Evolutionary conservation across 148 eudicot species (phyloP).

Genomic region (Rhododendron griersonianum): DNA sequence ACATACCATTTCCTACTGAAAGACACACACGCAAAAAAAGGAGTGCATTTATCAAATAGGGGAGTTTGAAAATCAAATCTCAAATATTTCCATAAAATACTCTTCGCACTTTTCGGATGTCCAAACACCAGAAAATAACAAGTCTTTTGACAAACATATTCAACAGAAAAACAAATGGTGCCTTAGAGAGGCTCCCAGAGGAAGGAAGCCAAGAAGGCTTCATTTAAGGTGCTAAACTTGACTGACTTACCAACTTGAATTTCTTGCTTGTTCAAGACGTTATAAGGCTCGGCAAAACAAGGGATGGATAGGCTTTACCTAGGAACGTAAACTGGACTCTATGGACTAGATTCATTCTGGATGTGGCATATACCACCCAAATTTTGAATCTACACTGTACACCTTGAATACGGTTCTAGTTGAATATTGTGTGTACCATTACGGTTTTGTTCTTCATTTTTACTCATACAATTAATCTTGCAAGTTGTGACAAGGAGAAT

Average conservation of each 20-base stretch:
- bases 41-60: neutral
- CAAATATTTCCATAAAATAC: neutral
- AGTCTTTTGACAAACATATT: neutral
- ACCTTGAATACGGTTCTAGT: neutral
- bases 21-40: neutral
- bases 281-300: neutral
- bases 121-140: neutral
- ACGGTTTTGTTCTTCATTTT: neutral
- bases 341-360: neutral
- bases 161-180: neutral
- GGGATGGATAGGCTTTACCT: neutral
- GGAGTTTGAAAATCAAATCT: neutral
- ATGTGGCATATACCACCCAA: neutral
- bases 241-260: neutral
- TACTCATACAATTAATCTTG: neutral
- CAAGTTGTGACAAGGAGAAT: neutral
- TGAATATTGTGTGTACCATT: neutral
- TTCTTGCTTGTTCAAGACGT: neutral
- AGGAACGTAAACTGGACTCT: neutral
- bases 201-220: neutral
- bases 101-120: neutral
- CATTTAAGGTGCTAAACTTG: neutral
- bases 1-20: neutral
- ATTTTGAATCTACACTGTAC: neutral
- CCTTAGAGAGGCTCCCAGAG: neutral